Percentiles rank a stretch among this genome's conserved stretches.
phyloP scores from a whole-genome alignment of 495 filamentous ascomycete species.

The Lophiotrema nucula region DNA sequence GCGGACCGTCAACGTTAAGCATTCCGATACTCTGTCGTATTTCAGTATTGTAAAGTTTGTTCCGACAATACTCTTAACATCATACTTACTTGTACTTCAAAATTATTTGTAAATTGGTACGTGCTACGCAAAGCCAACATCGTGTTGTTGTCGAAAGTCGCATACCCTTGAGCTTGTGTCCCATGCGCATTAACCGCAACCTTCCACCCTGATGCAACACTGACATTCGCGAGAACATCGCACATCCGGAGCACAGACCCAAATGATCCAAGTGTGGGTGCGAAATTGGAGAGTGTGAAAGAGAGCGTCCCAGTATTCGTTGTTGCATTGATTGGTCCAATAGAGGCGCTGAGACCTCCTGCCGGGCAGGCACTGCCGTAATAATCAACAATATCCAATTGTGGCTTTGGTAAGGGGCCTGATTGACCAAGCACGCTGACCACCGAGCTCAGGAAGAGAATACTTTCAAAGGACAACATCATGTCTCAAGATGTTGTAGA shows the following conservation, averaged over 20 bases:
- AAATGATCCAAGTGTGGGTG: slow-evolving; percentile 13
- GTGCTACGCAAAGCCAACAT: slow-evolving; percentile 15
- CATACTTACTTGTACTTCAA: slow-evolving; percentile 19
- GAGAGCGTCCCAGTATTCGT: slow-evolving; percentile 7
- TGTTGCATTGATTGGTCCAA: slow-evolving; percentile 15
- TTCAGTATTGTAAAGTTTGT: slow-evolving; percentile 5
- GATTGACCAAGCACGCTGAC: not conserved
- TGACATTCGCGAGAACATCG: slow-evolving; percentile 4
- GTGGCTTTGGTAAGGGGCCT: slow-evolving; percentile 3
- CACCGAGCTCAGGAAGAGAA: slow-evolving; percentile 5
- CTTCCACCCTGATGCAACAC: slow-evolving; percentile 12
- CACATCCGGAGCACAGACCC: slow-evolving; percentile 19
- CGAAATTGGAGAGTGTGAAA: slow-evolving; percentile 19
- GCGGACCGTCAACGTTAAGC: slow-evolving; percentile 15
- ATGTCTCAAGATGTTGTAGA: slow-evolving; percentile 3
- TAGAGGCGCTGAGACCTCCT: slow-evolving; percentile 4
- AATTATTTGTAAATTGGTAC: slow-evolving; percentile 13
- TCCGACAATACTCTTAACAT: not conserved
- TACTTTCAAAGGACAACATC: not conserved
- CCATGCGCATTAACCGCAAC: slow-evolving; percentile 15
- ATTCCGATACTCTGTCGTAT: slow-evolving; percentile 16
- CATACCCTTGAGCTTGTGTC: slow-evolving; percentile 6
- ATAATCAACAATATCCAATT: slow-evolving; percentile 6
- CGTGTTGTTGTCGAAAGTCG: slow-evolving; percentile 2
- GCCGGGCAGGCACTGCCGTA: slow-evolving; percentile 20